Evolutionary conservation across 495 filamentous ascomycete species (phyloP).

Genomic region (Hypoxylon intermedium): DNA sequence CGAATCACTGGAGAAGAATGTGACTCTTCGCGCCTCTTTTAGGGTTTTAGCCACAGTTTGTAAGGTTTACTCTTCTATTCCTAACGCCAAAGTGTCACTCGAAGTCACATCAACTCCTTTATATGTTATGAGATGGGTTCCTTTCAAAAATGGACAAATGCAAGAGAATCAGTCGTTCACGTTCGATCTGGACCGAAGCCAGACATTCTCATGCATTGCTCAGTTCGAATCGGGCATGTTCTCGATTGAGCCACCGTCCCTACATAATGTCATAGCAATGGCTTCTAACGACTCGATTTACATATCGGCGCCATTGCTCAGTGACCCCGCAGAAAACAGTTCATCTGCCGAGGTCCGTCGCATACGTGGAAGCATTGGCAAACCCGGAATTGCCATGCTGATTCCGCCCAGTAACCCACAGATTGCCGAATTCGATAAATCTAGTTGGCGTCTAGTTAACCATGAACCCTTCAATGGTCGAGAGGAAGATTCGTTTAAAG

Average conservation of each 20-base stretch:
- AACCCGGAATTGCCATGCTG: conserved; percentile 43
- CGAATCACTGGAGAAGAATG: too few relatives aligned
- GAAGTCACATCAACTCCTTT: too few relatives aligned
- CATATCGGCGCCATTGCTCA: conserved; percentile 37
- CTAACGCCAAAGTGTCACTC: too few relatives aligned
- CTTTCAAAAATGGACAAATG: too few relatives aligned
- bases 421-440: conserved; percentile 7
- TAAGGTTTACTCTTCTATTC: too few relatives aligned
- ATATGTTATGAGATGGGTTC: too few relatives aligned
- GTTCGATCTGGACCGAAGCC: too few relatives aligned
- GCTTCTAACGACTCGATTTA: conserved; percentile 45
- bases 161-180: too few relatives aligned
- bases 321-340: conserved; percentile 36
- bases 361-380: conserved; percentile 47
- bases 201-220: conserved; percentile 42
- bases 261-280: conserved; percentile 42
- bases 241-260: conserved; percentile 29
- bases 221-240: conserved; percentile 43
- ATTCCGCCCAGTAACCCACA: conserved; percentile 34
- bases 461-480: conserved; percentile 44
- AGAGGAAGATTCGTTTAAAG: conserved; percentile 38
- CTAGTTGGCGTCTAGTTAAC: conserved; percentile 39
- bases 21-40: too few relatives aligned
- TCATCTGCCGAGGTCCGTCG: conserved; percentile 18
- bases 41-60: too few relatives aligned